Evolutionary conservation across 75 land plant species (phyloP).

Genomic region (Pinus taeda): DNA sequence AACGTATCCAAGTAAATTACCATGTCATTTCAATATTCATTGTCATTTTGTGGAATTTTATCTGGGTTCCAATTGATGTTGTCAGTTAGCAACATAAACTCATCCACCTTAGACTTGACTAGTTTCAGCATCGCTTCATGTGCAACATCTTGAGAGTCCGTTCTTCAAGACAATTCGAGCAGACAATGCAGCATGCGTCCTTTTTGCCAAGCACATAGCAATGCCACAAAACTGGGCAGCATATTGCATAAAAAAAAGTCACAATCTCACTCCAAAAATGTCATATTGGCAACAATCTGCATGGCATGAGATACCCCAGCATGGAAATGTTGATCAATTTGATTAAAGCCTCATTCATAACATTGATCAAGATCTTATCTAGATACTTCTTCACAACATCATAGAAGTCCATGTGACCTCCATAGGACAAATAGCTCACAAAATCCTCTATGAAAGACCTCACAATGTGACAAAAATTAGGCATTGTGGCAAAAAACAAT

Average conservation of each 20-base stretch:
- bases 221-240: slow-evolving; percentile 92
- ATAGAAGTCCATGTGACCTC: slow-evolving; percentile 87
- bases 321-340: slow-evolving; percentile 33
- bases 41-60: slow-evolving; percentile 61
- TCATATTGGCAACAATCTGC: slow-evolving; percentile 98
- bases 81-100: slow-evolving; percentile 71
- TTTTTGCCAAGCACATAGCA: slow-evolving; percentile 70
- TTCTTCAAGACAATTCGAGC: slow-evolving; percentile 60
- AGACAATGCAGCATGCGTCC: slow-evolving; percentile 22
- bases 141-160: slow-evolving; percentile 44
- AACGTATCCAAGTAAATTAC: slow-evolving; percentile 85
- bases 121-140: slow-evolving; percentile 47
- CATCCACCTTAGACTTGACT: slow-evolving; percentile 61
- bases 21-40: slow-evolving; percentile 92
- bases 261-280: slow-evolving; percentile 88
- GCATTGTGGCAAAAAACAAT: too few relatives aligned
- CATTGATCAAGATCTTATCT: slow-evolving; percentile 70
- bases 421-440: slow-evolving; percentile 90
- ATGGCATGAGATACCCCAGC: slow-evolving; percentile 89
- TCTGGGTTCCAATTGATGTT: slow-evolving; percentile 87
- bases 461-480: too few relatives aligned
- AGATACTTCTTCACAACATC: slow-evolving; percentile 88
- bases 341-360: slow-evolving; percentile 39
- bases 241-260: slow-evolving; percentile 71
- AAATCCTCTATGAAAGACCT: slow-evolving; percentile 66